phyloP scores from a whole-genome alignment of 2,329 filamentous ascomycete genomes.

The Neobulgaria alba region DNA sequence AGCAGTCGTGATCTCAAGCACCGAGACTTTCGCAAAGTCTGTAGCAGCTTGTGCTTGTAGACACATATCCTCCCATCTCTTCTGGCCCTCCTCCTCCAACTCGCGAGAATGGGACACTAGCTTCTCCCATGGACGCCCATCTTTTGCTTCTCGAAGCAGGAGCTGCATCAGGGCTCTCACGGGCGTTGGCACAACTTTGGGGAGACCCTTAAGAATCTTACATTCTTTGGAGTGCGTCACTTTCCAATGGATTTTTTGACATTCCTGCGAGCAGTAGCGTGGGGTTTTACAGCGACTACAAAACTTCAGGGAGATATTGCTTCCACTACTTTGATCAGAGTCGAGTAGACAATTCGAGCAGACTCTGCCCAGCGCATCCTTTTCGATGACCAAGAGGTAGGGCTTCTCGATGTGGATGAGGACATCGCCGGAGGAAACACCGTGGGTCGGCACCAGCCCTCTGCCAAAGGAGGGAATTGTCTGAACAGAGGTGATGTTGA shows the following conservation, averaged over 20 bases:
- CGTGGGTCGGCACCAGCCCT: constrained; percentile 16
- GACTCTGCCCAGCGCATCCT: constrained; percentile 19
- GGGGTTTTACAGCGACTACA: constrained; percentile 47
- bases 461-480: constrained; percentile 12
- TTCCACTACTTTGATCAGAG: not conserved
- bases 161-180: constrained; percentile 46
- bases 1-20: constrained; percentile 33
- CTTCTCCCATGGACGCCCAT: constrained; percentile 20
- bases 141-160: constrained; percentile 33
- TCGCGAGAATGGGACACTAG: constrained; percentile 40
- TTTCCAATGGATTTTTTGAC: constrained; percentile 48
- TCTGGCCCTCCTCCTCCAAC: constrained; percentile 29
- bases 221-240: constrained; percentile 47
- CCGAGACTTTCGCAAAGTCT: constrained; percentile 35
- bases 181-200: constrained; percentile 40
- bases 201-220: constrained; percentile 34
- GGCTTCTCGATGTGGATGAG: constrained; percentile 19
- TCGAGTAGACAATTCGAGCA: constrained; percentile 22
- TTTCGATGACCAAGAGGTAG: constrained; percentile 23
- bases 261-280: constrained; percentile 45
- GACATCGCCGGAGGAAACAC: constrained; percentile 13
- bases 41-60: constrained; percentile 43
- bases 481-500: constrained; percentile 12
- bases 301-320: constrained; percentile 10
- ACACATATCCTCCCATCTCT: constrained; percentile 35